phyloP scores from a whole-genome alignment of 2,329 filamentous ascomycete genomes.

The Paraphaeosphaeria minitans region DNA sequence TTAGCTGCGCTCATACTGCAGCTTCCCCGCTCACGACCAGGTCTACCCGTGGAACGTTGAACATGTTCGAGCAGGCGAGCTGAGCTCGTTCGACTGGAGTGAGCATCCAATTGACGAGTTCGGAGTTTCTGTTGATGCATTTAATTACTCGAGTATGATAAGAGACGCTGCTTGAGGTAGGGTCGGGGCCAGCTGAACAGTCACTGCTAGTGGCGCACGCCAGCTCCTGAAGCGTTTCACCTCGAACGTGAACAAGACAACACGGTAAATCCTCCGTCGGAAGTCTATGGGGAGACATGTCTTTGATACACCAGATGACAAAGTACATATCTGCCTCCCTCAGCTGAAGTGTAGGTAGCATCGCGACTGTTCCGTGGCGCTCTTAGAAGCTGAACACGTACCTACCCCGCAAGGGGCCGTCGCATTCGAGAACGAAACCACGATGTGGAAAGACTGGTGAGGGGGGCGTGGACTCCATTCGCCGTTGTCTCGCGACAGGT shows the following conservation, averaged over 20 bases:
- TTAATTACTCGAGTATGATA: too few species aligned
- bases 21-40: neutral
- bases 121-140: too few species aligned
- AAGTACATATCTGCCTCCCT: neutral
- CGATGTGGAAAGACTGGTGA: constrained; percentile 28
- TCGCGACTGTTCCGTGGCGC: neutral
- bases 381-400: neutral
- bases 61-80: neutral
- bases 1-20: neutral
- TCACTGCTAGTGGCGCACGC: neutral
- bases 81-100: neutral
- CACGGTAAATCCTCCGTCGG: neutral
- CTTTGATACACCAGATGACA: neutral
- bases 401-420: constrained; percentile 28
- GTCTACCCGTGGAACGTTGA: neutral
- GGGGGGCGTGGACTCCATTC: neutral
- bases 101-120: too few species aligned
- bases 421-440: constrained; percentile 68
- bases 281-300: neutral
- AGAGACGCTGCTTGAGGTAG: neutral
- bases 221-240: neutral
- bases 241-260: neutral
- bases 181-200: neutral
- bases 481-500: neutral
- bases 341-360: neutral